Base-by-base conservation (phyloP, 192 early-diverging fungal species). In the Backusella mclennaniae region DNA sequence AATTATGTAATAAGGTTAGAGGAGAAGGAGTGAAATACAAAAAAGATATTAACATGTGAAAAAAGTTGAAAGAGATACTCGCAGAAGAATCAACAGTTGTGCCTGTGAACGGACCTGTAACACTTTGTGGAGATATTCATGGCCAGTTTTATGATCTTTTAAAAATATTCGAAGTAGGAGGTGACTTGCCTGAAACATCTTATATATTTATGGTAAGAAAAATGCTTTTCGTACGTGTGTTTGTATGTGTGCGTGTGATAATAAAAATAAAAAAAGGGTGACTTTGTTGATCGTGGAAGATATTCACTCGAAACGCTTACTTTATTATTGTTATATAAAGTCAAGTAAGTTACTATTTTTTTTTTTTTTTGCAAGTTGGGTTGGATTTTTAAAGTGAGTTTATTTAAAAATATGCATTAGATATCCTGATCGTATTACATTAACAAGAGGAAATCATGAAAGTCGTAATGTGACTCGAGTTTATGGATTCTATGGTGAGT, bases 21-120 rank as follows among this genome's bases (percentile, higher is more conserved):
- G 41, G 35, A 35, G 9, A 41, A 11, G 9, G 23, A 71, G 26
- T 41, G 38, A 38, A 73, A 59, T 19, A 73, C 7, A 73, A 69
- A 67, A n/a, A 36, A 69, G 4, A 69, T 69, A 39, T n/a, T 69
- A 33, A 69, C 67, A 31, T 49, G 29, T 38, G 33, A 63, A 26
- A 36, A 66, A 69, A 95, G 94, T 88, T 97, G 59, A 98, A 96
- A 79, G 95, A 97, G 83, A 90, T 98, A 38, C 83, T 98, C 68
- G 95, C 97, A 84, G 97, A 99, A 83, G 97, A 99, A 83, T 96
- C 95, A 14, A 99, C 96, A 83, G 95, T 99, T 52, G 95, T 97
- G 76, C 94, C 96, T 5, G 97, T 99, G 29, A 87, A 90, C 70
- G 90, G 94, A 42, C 97, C 97, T 35, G 97, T 98, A 26, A 98